A percentile compares a stretch with the other conserved stretches of the same genome.
phyloP scores from a whole-genome alignment of 1,139 yeast genomes.

The Debaryomycetaceae sp. region DNA sequence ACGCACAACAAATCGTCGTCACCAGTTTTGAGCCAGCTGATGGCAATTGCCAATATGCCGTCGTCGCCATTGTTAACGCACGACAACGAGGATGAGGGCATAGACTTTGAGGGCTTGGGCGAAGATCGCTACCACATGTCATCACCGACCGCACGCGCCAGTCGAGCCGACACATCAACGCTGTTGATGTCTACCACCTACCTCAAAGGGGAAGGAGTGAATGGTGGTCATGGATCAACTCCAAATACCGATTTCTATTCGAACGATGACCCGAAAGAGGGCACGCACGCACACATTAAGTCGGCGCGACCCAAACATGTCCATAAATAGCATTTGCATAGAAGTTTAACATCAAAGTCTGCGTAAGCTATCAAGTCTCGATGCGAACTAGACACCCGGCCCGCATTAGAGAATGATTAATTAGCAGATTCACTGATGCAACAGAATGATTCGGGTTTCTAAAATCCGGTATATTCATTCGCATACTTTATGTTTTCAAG shows the following conservation, averaged over 20 bases:
- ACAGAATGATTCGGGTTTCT: not conserved
- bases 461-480: not conserved
- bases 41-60: conserved; percentile 33
- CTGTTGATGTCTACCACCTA: conserved; percentile 30
- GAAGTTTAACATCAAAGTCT: conserved; percentile 1
- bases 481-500: conserved; percentile 1
- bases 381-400: conserved; percentile 2
- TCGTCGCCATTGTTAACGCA: conserved; percentile 33
- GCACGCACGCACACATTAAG: conserved; percentile 1
- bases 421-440: conserved; percentile 2
- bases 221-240: conserved; percentile 23
- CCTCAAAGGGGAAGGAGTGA: conserved; percentile 10
- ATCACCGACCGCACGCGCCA: conserved; percentile 28
- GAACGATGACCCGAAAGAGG: conserved; percentile 19
- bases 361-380: conserved; percentile 4
- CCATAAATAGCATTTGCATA: conserved; percentile 6
- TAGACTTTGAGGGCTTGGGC: conserved; percentile 14
- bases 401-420: not conserved
- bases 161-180: conserved; percentile 34
- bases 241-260: conserved; percentile 33
- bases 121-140: conserved; percentile 19
- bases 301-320: not conserved
- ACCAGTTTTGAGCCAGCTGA: conserved; percentile 14
- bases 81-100: conserved; percentile 15
- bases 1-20: conserved; percentile 17